Base-by-base conservation (phyloP, 2,329 filamentous ascomycete species). In the Pseudonectria buxi region DNA sequence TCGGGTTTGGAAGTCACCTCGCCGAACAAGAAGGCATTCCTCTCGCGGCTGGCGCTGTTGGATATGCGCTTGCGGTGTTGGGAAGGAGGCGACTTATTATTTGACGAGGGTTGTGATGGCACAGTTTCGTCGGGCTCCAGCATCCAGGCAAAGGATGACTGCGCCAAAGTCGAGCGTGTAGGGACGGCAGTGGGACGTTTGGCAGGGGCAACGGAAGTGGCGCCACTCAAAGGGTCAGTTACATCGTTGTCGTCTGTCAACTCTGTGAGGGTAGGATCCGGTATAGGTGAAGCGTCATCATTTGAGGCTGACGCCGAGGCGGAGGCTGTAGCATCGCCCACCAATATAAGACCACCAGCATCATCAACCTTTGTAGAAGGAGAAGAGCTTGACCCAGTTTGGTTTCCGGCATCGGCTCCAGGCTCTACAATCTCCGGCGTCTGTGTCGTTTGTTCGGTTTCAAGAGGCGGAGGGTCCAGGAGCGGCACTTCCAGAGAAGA, bases 101-200 rank as follows among this genome's bases (percentile, higher is more conserved):
- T 30, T 4, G 52, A 40, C 3, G 45, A 22, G 10, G 46, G 42
- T 36, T 54, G 39, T 32, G 51, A 45, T 27, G 40, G 47, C 10
- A 31, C 38, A 0, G 63, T 56, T 35, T 65, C 54, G 45, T 74
- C 71, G 3, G 72, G 73, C 45, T 80, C 78, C 3, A 88, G 67
- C 82, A 88, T 88, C 81, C 81, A 87, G 2, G 83, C 80, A 56
- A 86, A 88, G 4, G 80, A 83, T 7, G 83, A 86, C 46, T 85
- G 81, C 1, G 81, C 81, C 24, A 87, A 68, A 1, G 72, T 76
- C 4, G 81, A 83, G 14, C 81, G 71, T 14, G 76, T 76, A 1
- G 75, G 76, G 12, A 78, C 70, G 2, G 73, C 62, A 45, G 43
- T 59, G 30, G 53, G 50, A 35, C 41, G 58, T 4, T 49, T 46